phyloP scores from a whole-genome alignment of 352 stramenopile species.

The Phytopythium vexans region DNA sequence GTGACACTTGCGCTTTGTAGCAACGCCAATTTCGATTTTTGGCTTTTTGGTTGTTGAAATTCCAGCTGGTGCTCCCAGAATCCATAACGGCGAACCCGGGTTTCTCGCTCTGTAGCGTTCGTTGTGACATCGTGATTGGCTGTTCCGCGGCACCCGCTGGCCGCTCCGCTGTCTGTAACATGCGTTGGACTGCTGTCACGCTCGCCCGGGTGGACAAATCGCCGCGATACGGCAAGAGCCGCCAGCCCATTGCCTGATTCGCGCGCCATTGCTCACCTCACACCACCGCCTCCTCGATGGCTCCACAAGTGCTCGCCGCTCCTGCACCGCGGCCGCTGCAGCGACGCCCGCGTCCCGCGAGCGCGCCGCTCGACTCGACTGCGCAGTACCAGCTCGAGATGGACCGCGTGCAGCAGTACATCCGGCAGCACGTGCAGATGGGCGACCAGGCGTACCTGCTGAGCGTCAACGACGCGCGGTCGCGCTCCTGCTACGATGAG shows the following conservation, averaged over 20 bases:
- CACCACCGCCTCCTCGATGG: not conserved
- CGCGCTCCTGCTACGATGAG: slow-evolving; percentile 49
- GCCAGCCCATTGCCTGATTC: slow-evolving; percentile 24
- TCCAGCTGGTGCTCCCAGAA: too few species aligned
- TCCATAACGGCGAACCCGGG: too few species aligned
- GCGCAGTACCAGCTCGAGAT: slow-evolving; percentile 47
- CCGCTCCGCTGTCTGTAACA: slow-evolving; percentile 11
- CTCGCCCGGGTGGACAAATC: too few species aligned
- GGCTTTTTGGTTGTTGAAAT: too few species aligned
- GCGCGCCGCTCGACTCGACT: slow-evolving; percentile 27
- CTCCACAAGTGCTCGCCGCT: not conserved
- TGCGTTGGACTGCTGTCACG: slow-evolving; percentile 12
- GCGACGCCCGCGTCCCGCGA: slow-evolving; percentile 24
- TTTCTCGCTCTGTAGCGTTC: not conserved
- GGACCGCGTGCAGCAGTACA: slow-evolving; percentile 50
- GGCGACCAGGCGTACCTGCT: slow-evolving; percentile 28
- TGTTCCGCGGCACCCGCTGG: too few species aligned
- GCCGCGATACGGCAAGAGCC: not conserved
- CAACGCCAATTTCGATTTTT: too few species aligned
- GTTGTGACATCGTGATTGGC: slow-evolving; percentile 17
- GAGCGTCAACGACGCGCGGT: slow-evolving; percentile 47
- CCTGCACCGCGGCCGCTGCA: slow-evolving; percentile 1
- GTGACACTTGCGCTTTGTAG: too few species aligned
- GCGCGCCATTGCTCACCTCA: slow-evolving; percentile 1
- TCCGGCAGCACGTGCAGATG: slow-evolving; percentile 36